Evolutionary conservation across 495 filamentous ascomycete genomes (phyloP).

Genomic region (Aspergillus baeticus): DNA sequence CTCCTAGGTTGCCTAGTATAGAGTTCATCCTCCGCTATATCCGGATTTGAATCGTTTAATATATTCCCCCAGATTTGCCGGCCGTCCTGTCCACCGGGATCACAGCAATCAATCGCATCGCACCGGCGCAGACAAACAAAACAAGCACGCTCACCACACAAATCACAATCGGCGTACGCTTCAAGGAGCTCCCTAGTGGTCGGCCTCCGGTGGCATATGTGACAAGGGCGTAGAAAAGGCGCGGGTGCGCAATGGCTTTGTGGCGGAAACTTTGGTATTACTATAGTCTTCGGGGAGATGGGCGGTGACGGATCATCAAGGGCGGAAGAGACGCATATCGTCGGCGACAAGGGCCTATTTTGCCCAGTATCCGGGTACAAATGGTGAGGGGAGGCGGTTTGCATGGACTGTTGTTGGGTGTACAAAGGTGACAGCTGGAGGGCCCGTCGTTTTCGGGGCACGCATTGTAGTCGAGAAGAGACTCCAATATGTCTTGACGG

Average conservation of each 20-base stretch:
- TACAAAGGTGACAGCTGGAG: slow-evolving; percentile 23
- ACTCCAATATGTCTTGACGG: slow-evolving; percentile 19
- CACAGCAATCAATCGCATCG: slow-evolving; percentile 31
- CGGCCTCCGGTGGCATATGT: slow-evolving; percentile 51
- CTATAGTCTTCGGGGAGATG: slow-evolving; percentile 35
- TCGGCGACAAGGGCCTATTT: slow-evolving; percentile 25
- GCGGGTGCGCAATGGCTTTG: slow-evolving; percentile 24
- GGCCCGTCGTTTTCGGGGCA: slow-evolving; percentile 37
- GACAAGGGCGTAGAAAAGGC: slow-evolving; percentile 43
- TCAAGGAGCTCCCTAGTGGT: slow-evolving; percentile 47
- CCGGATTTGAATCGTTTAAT: slow-evolving; percentile 1
- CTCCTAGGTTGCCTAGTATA: slow-evolving; percentile 20
- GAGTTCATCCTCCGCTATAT: background rate
- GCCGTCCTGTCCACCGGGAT: background rate
- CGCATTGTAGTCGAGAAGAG: slow-evolving; percentile 27
- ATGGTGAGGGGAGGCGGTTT: slow-evolving; percentile 11
- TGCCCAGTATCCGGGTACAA: slow-evolving; percentile 8
- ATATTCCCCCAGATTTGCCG: slow-evolving; percentile 2
- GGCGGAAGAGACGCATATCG: slow-evolving; percentile 20
- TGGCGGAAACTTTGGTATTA: slow-evolving; percentile 22
- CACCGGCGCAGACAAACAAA: slow-evolving; percentile 54
- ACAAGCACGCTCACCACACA: slow-evolving; percentile 48
- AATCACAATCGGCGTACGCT: slow-evolving; percentile 49
- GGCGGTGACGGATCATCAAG: slow-evolving; percentile 32
- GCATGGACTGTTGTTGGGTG: slow-evolving; percentile 2